phyloP scores from a whole-genome alignment of 2,329 filamentous ascomycete genomes.

The Curvularia hawaiiensis region DNA sequence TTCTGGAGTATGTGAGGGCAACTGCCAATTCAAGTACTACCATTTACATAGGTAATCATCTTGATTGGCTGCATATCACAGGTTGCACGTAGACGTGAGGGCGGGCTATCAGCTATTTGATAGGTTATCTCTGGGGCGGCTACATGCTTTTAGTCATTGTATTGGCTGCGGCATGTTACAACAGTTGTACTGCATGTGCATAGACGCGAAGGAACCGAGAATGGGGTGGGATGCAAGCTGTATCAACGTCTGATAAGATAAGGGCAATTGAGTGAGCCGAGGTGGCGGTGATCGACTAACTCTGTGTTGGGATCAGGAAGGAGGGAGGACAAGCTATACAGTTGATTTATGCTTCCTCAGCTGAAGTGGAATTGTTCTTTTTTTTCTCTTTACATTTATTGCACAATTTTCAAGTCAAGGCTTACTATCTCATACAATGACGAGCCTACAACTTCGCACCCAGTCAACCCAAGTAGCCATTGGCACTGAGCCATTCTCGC shows the following conservation, averaged over 20 bases:
- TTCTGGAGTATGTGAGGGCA: neutral
- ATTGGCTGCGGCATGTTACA: neutral
- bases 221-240: slow-evolving; percentile 4
- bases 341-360: neutral
- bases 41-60: slow-evolving; percentile 10
- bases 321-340: neutral
- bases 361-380: neutral
- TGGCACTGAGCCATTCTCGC: slow-evolving; percentile 75
- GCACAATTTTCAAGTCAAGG: neutral
- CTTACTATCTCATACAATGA: neutral
- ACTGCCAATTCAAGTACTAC: neutral
- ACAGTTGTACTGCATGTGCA: slow-evolving; percentile 1
- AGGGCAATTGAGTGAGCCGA: neutral
- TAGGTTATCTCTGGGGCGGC: neutral
- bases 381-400: neutral
- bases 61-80: neutral
- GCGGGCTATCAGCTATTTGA: neutral
- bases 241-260: slow-evolving; percentile 11
- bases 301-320: neutral
- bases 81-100: neutral
- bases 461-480: slow-evolving; percentile 57
- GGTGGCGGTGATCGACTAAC: neutral
- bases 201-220: slow-evolving; percentile 10
- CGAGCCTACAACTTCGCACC: neutral
- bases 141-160: slow-evolving; percentile 3